Conservation (phyloP, 345 rosid genomes). For the Brassica carinata region DNA sequence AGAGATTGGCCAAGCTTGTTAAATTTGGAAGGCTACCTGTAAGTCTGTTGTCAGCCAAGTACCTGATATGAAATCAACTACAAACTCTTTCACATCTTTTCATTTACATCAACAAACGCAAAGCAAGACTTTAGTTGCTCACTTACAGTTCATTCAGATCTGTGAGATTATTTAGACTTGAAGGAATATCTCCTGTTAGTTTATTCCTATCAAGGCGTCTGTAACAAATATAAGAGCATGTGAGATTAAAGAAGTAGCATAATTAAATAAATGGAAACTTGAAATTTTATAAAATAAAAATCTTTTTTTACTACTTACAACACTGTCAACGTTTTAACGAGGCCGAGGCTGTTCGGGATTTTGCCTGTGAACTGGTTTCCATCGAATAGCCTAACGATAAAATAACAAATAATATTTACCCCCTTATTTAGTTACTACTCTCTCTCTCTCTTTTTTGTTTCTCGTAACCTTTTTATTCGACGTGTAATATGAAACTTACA, state of each 20-base stretch:
- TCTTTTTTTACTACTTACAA: slow-evolving; percentile 61
- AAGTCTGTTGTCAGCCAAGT: slow-evolving; percentile 67
- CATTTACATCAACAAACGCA: neutral
- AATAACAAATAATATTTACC: neutral
- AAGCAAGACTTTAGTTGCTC: neutral
- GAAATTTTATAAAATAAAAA: neutral
- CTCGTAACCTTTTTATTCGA: neutral
- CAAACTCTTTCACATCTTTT: neutral
- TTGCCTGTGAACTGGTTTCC: slow-evolving; percentile 60
- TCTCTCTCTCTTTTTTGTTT: neutral
- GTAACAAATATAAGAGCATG: slow-evolving; percentile 31
- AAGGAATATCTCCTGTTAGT: slow-evolving; percentile 58
- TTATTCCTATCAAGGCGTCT: slow-evolving; percentile 80
- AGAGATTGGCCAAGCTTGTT: slow-evolving; percentile 51
- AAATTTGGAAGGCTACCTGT: slow-evolving; percentile 70
- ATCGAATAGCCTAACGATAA: slow-evolving; percentile 64
- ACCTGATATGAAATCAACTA: slow-evolving; percentile 49
- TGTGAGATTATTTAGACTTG: slow-evolving; percentile 59
- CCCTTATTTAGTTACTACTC: neutral
- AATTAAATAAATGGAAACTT: neutral
- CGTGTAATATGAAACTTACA: slow-evolving; percentile 53
- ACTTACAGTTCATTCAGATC: slow-evolving; percentile 66
- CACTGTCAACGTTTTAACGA: slow-evolving; percentile 52
- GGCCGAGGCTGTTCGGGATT: slow-evolving; percentile 70
- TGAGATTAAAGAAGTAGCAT: neutral